Conservation (phyloP, 208 protist species). For the Leishmania braziliensis region DNA sequence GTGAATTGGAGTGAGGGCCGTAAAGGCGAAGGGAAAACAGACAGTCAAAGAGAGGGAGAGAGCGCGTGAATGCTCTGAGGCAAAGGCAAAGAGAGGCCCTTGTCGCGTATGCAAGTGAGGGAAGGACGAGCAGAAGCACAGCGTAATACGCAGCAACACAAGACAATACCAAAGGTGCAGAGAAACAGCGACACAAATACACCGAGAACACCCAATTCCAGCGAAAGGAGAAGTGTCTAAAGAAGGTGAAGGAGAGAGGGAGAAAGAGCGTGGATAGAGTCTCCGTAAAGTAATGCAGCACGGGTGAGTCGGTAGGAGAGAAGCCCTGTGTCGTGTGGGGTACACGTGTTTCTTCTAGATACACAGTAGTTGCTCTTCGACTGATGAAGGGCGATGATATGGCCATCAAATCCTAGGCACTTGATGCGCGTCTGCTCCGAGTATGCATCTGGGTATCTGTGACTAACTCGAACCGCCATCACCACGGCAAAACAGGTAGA, state of each 20-base stretch:
- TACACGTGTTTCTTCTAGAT: not conserved
- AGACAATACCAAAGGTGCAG: not conserved
- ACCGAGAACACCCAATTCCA: not conserved
- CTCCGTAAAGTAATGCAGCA: not conserved
- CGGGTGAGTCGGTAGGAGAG: not conserved
- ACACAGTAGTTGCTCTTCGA: not conserved
- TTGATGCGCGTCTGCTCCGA: not conserved
- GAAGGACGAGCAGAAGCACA: not conserved
- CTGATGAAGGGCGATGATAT: not conserved
- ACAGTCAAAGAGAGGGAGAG: not conserved
- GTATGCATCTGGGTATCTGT: not conserved
- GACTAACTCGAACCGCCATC: too few relatives aligned
- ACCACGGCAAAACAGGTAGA: not conserved
- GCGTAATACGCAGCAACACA: not conserved
- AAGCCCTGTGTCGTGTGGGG: not conserved
- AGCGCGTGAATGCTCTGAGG: not conserved
- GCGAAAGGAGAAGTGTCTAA: not conserved
- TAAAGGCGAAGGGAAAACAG: not conserved
- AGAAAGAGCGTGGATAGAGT: not conserved
- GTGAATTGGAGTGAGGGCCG: too few relatives aligned
- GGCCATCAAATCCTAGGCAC: not conserved
- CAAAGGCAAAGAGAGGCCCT: not conserved
- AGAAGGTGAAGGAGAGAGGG: not conserved
- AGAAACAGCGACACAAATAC: not conserved
- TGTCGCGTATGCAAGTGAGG: not conserved